These are phyloP conservation scores for Nematodospora valgi DNA, from an alignment of 805 yeast species.

Conservation along the genomic window DNA sequence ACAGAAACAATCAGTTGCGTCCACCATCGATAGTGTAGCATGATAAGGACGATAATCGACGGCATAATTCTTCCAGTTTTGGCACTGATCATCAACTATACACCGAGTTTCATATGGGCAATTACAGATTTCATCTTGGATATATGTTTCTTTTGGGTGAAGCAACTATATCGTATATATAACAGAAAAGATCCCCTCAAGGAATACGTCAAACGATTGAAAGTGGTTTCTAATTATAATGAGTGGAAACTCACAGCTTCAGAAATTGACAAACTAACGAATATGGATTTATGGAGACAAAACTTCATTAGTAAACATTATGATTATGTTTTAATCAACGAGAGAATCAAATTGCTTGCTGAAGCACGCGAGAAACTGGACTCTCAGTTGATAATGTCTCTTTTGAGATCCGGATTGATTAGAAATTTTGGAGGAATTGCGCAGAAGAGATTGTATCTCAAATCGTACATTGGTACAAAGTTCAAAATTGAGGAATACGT, in stretches of 20 bases:
- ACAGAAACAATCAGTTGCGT: background rate
- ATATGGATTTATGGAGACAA: constrained; percentile 63
- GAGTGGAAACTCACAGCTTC: constrained; percentile 64
- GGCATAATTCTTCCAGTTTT: constrained; percentile 18
- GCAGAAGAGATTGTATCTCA: constrained; percentile 70
- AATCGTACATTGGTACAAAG: constrained; percentile 87
- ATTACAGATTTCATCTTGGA: constrained; percentile 43
- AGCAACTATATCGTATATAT: constrained; percentile 31
- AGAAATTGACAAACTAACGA: constrained; percentile 48
- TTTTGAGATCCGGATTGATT: constrained; percentile 77
- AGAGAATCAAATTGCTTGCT: constrained; percentile 59
- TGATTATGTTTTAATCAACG: constrained; percentile 79
- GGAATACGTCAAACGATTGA: constrained; percentile 47
- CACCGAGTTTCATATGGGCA: constrained; percentile 39
- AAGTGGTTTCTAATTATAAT: constrained; percentile 52
- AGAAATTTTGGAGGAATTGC: constrained; percentile 92
- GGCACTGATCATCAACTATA: constrained; percentile 29
- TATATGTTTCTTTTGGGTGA: constrained; percentile 46
- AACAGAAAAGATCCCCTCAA: constrained; percentile 42
- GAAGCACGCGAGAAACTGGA: constrained; percentile 62
- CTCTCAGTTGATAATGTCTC: constrained; percentile 54
- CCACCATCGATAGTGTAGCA: background rate
- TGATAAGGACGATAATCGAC: constrained; percentile 6
- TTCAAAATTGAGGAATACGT: constrained; percentile 83
- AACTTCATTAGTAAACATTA: constrained; percentile 78